Evolutionary conservation across 164 flowering plant species (phyloP).

Genomic region (Vitis rupestris): DNA sequence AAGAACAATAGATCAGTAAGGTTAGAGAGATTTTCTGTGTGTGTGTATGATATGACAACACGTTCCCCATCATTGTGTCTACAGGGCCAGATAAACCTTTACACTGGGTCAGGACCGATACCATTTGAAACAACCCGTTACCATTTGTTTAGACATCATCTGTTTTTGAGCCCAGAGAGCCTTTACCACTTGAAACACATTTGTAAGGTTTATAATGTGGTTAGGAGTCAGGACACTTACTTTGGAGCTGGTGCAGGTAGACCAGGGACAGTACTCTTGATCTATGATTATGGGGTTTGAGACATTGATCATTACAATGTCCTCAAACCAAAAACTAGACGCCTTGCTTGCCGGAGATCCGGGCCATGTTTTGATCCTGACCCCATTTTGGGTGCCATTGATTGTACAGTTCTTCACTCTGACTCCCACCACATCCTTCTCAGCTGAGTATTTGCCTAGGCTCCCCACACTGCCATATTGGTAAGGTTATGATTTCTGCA

Average conservation of each 20-base stretch:
- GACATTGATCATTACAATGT: slow-evolving; percentile 29
- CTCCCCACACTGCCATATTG: slow-evolving; percentile 34
- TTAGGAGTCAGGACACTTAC: slow-evolving; percentile 6
- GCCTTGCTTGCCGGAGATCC: slow-evolving; percentile 30
- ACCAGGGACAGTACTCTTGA: slow-evolving; percentile 34
- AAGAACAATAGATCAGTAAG: too few relatives aligned
- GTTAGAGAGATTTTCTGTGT: too few relatives aligned
- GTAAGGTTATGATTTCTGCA: background rate
- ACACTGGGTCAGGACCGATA: too few relatives aligned
- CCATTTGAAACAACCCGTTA: too few relatives aligned
- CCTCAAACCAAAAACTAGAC: slow-evolving; percentile 22
- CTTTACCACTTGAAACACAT: too few relatives aligned
- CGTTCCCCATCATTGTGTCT: too few relatives aligned
- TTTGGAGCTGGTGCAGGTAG: slow-evolving; percentile 15
- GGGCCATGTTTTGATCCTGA: slow-evolving; percentile 14
- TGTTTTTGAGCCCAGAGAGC: too few relatives aligned
- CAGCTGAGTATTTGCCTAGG: slow-evolving; percentile 33
- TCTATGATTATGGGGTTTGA: slow-evolving; percentile 42
- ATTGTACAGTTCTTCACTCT: slow-evolving; percentile 31
- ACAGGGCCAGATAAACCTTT: too few relatives aligned
- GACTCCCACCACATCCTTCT: slow-evolving; percentile 29
- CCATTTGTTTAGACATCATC: too few relatives aligned
- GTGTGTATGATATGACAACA: too few relatives aligned
- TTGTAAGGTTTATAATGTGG: background rate
- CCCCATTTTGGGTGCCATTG: slow-evolving; percentile 34